phyloP scores from a whole-genome alignment of 768 basidiomycete genomes.

The Suillus subalutaceus region DNA sequence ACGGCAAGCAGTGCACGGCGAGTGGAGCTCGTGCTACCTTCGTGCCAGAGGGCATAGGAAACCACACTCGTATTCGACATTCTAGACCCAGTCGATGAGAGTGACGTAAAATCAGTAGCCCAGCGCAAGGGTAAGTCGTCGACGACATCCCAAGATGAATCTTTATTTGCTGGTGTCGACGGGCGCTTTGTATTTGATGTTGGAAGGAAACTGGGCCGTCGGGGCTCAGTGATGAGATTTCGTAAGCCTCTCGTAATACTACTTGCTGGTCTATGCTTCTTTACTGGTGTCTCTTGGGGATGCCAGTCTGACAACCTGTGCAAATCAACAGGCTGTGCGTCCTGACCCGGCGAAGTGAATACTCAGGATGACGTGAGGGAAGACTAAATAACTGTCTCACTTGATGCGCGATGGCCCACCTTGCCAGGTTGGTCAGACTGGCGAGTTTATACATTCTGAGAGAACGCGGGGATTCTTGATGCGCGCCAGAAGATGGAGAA shows the following conservation, averaged over 20 bases:
- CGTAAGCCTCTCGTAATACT: constrained; percentile 68
- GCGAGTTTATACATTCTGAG: constrained; percentile 85
- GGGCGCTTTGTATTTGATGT: constrained; percentile 30
- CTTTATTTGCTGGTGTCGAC: constrained; percentile 39
- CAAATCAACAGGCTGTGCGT: constrained; percentile 62
- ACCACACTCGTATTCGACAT: constrained; percentile 58
- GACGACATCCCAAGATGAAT: constrained; percentile 71
- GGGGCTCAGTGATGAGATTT: constrained; percentile 52
- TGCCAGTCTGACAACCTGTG: constrained; percentile 54
- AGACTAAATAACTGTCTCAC: constrained; percentile 37
- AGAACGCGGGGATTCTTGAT: constrained; percentile 56
- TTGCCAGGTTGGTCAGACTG: constrained; percentile 73
- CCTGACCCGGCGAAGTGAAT: constrained; percentile 38
- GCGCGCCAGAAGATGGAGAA: constrained; percentile 41
- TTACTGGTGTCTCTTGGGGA: constrained; percentile 47
- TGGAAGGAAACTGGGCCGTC: constrained; percentile 33
- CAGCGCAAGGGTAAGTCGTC: constrained; percentile 77
- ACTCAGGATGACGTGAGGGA: constrained; percentile 14
- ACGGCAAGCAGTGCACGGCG: constrained; percentile 66
- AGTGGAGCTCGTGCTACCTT: constrained; percentile 50
- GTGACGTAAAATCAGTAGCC: constrained; percentile 85
- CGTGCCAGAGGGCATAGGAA: constrained; percentile 71
- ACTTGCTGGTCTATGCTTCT: constrained; percentile 53
- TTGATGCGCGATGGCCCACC: constrained; percentile 72
- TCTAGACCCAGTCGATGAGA: constrained; percentile 70